phyloP scores from a whole-genome alignment of 371 early-diverging fungal species.

The Mortierella sp. region DNA sequence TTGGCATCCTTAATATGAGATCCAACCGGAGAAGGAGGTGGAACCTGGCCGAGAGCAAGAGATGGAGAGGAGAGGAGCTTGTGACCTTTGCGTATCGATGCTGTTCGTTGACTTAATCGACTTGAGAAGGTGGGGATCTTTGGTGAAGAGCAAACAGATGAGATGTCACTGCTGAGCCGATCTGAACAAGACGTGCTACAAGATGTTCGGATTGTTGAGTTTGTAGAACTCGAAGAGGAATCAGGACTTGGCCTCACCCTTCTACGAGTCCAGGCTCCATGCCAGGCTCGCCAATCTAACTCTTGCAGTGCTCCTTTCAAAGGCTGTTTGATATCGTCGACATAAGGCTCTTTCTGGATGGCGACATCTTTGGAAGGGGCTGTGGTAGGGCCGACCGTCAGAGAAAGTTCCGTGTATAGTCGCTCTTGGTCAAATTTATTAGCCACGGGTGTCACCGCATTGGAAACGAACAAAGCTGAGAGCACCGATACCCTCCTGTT shows the following conservation, averaged over 20 bases:
- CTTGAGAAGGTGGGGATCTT: slow-evolving; percentile 4
- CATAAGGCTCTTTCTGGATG: background rate
- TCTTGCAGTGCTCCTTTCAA: slow-evolving; percentile 2
- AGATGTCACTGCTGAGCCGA: background rate
- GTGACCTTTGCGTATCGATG: slow-evolving; percentile 1
- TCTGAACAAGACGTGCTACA: background rate
- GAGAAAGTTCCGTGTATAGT: slow-evolving; percentile 8
- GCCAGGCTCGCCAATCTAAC: slow-evolving; percentile 45
- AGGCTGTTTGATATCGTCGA: background rate
- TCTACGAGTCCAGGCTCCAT: slow-evolving; percentile 27
- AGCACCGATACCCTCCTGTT: slow-evolving; percentile 24
- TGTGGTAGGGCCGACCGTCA: slow-evolving; percentile 13
- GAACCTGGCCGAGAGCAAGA: background rate
- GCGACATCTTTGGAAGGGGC: background rate
- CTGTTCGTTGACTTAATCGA: background rate
- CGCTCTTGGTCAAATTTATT: slow-evolving; percentile 15
- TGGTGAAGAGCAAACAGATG: background rate
- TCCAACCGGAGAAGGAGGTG: background rate
- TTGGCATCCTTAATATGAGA: slow-evolving; percentile 29
- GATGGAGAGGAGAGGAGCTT: slow-evolving; percentile 7
- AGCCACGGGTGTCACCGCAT: background rate
- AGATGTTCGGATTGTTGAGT: slow-evolving; percentile 2
- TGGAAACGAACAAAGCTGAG: slow-evolving; percentile 24
- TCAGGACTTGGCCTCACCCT: slow-evolving; percentile 4
- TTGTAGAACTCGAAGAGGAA: slow-evolving; percentile 5